Conservation (phyloP, 345 rosid genomes). For the Sisymbrium altissimum region DNA sequence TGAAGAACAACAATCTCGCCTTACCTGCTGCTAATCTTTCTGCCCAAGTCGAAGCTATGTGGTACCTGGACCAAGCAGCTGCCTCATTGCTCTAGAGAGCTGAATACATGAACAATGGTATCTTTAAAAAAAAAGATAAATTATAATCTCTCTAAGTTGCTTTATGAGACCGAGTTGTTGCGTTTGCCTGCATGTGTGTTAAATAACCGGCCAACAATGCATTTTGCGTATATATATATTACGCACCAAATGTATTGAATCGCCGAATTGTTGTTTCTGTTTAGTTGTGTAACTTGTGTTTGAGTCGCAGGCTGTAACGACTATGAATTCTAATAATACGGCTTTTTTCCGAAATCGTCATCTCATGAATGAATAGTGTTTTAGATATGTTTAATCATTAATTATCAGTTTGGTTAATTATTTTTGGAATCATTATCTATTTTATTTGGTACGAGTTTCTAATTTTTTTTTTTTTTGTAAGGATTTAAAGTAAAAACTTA, state of each 20-base stretch:
- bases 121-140: background rate
- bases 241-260: conserved; percentile 8
- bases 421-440: too few species aligned
- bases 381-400: too few species aligned
- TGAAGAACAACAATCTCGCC: conserved; percentile 28
- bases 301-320: too few species aligned
- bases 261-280: background rate
- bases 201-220: conserved; percentile 6
- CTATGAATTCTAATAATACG: too few species aligned
- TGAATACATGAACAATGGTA: background rate
- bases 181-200: background rate
- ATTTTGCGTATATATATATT: background rate
- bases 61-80: conserved; percentile 79
- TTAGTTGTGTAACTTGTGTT: too few species aligned
- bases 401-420: too few species aligned
- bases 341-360: too few species aligned
- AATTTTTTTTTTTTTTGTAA: too few species aligned
- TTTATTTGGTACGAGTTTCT: too few species aligned
- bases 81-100: conserved; percentile 54
- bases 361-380: too few species aligned
- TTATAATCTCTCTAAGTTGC: background rate
- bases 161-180: background rate
- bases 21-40: conserved; percentile 62
- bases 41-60: conserved; percentile 62
- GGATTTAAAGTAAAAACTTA: too few species aligned